Percentiles rank a stretch among this genome's conserved stretches.
Conservation (phyloP, 805 yeast species). For the Pichia heedii region DNA sequence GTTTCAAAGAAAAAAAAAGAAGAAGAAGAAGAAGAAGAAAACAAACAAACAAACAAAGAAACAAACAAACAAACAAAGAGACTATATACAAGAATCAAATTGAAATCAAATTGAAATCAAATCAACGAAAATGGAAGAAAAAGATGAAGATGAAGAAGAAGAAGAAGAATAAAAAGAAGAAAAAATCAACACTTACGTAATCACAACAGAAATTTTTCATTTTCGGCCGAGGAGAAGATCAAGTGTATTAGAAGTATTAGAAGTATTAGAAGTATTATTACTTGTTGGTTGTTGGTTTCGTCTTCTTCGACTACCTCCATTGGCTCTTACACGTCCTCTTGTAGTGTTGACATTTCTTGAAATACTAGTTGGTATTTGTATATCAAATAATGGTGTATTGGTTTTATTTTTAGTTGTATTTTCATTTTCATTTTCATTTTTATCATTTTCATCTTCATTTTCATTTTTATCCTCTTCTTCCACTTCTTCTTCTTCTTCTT, state of each 20-base stretch:
- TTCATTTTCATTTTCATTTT: too few species aligned
- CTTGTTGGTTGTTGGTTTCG: too few species aligned
- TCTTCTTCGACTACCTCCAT: background rate
- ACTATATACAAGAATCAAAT: background rate
- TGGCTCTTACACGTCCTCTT: background rate
- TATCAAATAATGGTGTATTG: constrained; percentile 1
- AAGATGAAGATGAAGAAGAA: background rate
- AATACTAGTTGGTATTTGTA: background rate
- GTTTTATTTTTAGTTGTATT: too few species aligned
- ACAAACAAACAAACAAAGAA: background rate
- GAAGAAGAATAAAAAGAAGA: background rate
- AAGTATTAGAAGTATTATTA: too few species aligned
- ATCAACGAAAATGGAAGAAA: background rate
- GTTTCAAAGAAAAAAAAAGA: too few species aligned
- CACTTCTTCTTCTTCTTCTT: background rate
- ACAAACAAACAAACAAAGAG: background rate
- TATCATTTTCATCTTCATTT: too few species aligned
- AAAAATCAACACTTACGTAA: too few species aligned
- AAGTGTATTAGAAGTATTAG: too few species aligned
- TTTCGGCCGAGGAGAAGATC: background rate
- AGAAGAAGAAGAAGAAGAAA: background rate
- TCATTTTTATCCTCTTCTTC: background rate
- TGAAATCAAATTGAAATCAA: too few species aligned
- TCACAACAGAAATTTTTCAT: too few species aligned
- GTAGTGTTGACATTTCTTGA: background rate